Evolutionary conservation across 331 rosid genomes (phyloP), one percentile per base, ranked within the genome.

Genomic region (Erythrophleum ivorense): DNA sequence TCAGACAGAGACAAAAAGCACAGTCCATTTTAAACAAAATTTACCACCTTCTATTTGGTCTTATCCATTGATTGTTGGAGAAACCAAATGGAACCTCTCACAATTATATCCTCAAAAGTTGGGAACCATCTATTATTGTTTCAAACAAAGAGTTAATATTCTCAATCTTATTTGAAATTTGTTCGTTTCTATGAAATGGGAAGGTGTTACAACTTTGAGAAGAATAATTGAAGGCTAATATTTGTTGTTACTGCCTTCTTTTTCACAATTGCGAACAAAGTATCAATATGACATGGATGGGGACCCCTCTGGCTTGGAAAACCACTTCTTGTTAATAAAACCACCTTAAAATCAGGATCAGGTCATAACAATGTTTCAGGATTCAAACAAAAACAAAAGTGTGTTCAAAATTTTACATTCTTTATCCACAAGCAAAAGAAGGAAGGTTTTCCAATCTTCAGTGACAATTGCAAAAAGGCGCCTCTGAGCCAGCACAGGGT

Each of bases 51-150:
- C 85, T 59, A 34, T 33, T 12, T 15, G 7, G 0, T 18, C 75
- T 64, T 40, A 64, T 36, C 75, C 76, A 31, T 41, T 69, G 2
- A 1, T 2, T 7, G 55, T 29, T 62, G 55, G 63, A 13, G 62
- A 52, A 52, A 21, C 24, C 21, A 43, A 21, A 38, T 31, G 69
- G 14, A 62, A 59, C 45, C 55, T 49, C 77, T 46, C 77, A 13
- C 1, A n/a, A 73, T 78, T 48, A 71, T 48, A 71, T 41, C 54
- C 69, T 12, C 31, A 16, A 33, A 72, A 66, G 48, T 21, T 19
- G 15, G 62, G 43, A 73, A 16, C 67, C 75, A 77, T 77, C 53
- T 18, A 36, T 40, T 40, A 40, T 66, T 66, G 31, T 38, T 40
- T 40, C 6, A 0, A 10, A 31, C 38, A 59, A 4, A 12, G 3